Conservation (phyloP, 2,329 filamentous ascomycete genomes). For the Podosphaera aphanis region DNA sequence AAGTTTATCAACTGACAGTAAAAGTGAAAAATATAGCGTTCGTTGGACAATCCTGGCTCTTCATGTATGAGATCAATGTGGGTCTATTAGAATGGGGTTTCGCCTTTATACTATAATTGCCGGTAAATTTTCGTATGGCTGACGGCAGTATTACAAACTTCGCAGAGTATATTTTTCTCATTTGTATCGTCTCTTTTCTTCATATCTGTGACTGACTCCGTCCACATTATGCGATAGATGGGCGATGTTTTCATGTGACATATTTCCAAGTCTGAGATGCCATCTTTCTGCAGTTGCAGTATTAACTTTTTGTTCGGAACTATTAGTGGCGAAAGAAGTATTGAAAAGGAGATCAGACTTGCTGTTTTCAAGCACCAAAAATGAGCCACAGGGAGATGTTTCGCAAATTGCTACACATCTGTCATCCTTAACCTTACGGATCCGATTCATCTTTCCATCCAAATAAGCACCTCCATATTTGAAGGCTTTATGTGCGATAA, state of each 20-base stretch:
- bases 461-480: background rate
- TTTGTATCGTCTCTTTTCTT: background rate
- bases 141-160: background rate
- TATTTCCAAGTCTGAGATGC: slow-evolving; percentile 1
- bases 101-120: background rate
- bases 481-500: background rate
- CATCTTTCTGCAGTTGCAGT: background rate
- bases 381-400: background rate
- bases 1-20: background rate
- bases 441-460: background rate
- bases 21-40: background rate
- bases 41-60: background rate
- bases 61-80: background rate
- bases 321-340: background rate
- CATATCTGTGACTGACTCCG: background rate
- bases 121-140: background rate
- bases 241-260: background rate
- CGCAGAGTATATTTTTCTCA: background rate
- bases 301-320: background rate
- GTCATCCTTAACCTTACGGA: background rate
- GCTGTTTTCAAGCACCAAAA: background rate
- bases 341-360: background rate
- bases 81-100: background rate
- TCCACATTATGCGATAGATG: background rate
- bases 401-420: background rate